Base-by-base conservation (phyloP, 2,329 filamentous ascomycete genomes). In the Fusarium multiceps region DNA sequence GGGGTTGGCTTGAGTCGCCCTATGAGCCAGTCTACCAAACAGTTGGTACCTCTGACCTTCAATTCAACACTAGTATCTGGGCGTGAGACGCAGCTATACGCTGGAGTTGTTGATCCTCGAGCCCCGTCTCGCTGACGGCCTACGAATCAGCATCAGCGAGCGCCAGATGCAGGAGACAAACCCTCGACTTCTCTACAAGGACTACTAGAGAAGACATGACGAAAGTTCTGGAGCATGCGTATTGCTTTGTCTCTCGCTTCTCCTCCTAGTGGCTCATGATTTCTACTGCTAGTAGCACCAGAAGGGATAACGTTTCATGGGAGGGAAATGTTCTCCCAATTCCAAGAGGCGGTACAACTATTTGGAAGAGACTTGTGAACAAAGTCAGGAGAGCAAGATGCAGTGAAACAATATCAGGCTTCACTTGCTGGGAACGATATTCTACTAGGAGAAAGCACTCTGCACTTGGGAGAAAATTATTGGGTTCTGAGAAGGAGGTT, bases 221-320 rank as follows among this genome's bases (percentile, higher is more conserved):
- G 5, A 37, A 11, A 11, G 0, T 11, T 1, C 1, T 37, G 16
- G 34, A 18, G 16, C n/a, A n/a, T n/a, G n/a, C n/a, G n/a, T n/a
- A n/a, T n/a, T n/a, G n/a, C n/a, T n/a, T n/a, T n/a, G n/a, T n/a
- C n/a, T n/a, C n/a, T n/a, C n/a, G n/a, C n/a, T n/a, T n/a, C n/a
- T n/a, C n/a, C n/a, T n/a, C n/a, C n/a, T n/a, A n/a, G n/a, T 37
- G 34, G 9, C 16, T 37, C 34, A 37, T n/a, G 16, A n/a, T n/a
- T 37, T 37, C 34, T 37, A 37, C 16, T 2, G 1, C 16, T 37
- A 1, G 16, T 37, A 37, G 34, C 34, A n/a, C 34, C 0, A 4
- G 34, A 11, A 37, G 3, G 34, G 16, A 37, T 9, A n/a, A n/a
- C 5, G 16, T 37, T 37, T 37, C 0, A 37, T 37, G 9, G 1